These are phyloP conservation scores for Rhodotorula toruloides DNA, from an alignment of 768 basidiomycete species.

Conservation along the genomic window DNA sequence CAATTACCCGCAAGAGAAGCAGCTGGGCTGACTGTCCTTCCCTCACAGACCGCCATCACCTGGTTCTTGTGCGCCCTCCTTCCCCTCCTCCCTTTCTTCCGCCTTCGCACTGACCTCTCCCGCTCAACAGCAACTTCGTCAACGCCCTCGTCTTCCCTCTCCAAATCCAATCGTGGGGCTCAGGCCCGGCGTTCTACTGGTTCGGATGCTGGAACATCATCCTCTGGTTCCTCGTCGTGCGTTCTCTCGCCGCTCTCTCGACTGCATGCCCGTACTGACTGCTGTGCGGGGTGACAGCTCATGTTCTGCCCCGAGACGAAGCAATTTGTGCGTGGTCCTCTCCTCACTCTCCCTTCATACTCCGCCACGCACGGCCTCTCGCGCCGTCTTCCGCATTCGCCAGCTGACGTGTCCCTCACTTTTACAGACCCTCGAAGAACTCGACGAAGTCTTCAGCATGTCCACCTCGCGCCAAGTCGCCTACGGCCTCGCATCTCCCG, in stretches of 20 bases:
- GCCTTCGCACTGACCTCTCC: no score
- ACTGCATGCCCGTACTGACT: no score
- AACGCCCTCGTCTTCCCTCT: conserved; percentile 47
- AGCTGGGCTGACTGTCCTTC: background rate
- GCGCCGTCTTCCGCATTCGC: background rate
- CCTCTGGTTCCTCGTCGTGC: conserved; percentile 12
- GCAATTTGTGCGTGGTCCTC: background rate
- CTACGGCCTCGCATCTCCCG: conserved; percentile 20
- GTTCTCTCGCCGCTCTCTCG: no score
- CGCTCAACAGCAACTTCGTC: conserved; percentile 49
- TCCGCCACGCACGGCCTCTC: background rate
- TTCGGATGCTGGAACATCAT: conserved; percentile 50
- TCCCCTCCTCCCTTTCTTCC: no score
- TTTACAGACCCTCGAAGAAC: conserved; percentile 33
- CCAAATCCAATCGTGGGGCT: background rate
- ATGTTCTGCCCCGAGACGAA: conserved; percentile 31
- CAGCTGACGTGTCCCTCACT: background rate
- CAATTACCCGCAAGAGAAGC: no score
- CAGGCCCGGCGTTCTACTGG: conserved; percentile 53
- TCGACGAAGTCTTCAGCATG: conserved; percentile 35
- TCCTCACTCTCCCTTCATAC: background rate
- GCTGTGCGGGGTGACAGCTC: no score
- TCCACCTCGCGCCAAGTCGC: conserved; percentile 8
- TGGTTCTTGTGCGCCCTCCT: conserved; percentile 13
- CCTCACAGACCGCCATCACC: background rate